A percentile compares a stretch with the other conserved stretches of the same genome.
Conservation (phyloP, 768 basidiomycete genomes). For the Termitomyces sp. region DNA sequence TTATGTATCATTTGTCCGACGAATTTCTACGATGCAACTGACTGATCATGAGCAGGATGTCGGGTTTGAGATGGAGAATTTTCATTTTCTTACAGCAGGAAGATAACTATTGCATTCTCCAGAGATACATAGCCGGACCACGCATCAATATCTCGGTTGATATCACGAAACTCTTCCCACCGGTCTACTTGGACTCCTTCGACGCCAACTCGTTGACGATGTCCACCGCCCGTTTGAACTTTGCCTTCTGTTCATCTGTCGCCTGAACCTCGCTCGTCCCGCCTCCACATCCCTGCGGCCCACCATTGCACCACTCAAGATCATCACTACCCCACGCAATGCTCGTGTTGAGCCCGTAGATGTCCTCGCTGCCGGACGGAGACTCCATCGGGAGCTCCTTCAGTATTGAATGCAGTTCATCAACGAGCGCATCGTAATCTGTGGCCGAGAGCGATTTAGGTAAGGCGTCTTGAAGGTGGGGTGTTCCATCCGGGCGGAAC, state of each 20-base stretch:
- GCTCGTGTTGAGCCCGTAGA: constrained; percentile 67
- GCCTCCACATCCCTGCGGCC: constrained; percentile 56
- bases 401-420: constrained; percentile 59
- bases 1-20: too few relatives aligned
- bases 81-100: too few relatives aligned
- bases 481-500: constrained; percentile 45
- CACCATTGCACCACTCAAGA: constrained; percentile 59
- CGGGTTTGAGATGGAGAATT: too few relatives aligned
- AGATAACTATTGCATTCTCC: background rate
- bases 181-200: constrained; percentile 16
- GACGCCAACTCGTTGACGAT: constrained; percentile 55
- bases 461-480: constrained; percentile 33
- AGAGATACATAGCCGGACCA: background rate
- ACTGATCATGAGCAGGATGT: too few relatives aligned
- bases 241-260: constrained; percentile 57
- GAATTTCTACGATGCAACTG: too few relatives aligned
- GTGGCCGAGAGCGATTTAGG: constrained; percentile 37
- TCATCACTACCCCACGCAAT: constrained; percentile 58
- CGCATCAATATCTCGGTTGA: too few relatives aligned
- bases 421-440: constrained; percentile 37
- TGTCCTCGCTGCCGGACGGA: constrained; percentile 63
- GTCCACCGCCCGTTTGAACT: constrained; percentile 67
- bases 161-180: background rate
- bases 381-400: constrained; percentile 52
- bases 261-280: constrained; percentile 46